Base-by-base conservation (phyloP, 805 yeast species). In the Ogataea zsoltii region DNA sequence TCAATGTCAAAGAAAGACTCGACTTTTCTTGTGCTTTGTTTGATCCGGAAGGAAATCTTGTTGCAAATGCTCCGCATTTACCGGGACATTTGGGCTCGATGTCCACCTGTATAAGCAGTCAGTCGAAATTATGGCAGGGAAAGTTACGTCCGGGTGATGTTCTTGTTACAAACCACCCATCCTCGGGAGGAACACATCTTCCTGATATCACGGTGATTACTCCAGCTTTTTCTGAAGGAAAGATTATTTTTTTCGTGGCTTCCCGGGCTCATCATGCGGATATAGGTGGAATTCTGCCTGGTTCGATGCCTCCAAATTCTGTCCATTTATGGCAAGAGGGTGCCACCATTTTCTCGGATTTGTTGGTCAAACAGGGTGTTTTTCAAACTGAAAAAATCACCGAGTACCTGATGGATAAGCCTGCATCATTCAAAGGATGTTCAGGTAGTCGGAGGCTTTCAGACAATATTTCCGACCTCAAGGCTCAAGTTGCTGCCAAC, bases 181-280 rank as follows among this genome's bases (percentile, higher is more conserved):
- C 80, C 16, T 78, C 78, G 41, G 91, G 91, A 14, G 94, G 94
- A 2, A 84, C 92, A 0, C 96, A 87, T 67, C 69, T 87, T 47
- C 95, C 95, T 0, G 96, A 87, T 68, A 88, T 91, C 50, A 91
- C 97, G 0, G 95, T 90, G 7, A 83, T 91, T 34, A 86, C 96
- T 0, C 97, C 97, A 0, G 89, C 90, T 2, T 85, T 88, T 60
- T 69, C 77, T 13, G 70, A 71, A 36, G 75, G 71, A 4, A 65
- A 69, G 43, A 74, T 88, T 19, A 77, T 88, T 23, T 91, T 90
- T 62, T 91, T 88, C 73, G 89, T 88, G 9, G 97, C 97, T 1
- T 83, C 96, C 0, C 74, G 97, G 52, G 97, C 96, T 2, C 97
- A 91, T 66, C 97, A 91, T 68, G 90, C 96, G 6, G 97, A 91